A percentile compares a stretch with the other conserved stretches of the same genome.
phyloP scores from a whole-genome alignment of 768 basidiomycete genomes.

The Leccinellum albellum region DNA sequence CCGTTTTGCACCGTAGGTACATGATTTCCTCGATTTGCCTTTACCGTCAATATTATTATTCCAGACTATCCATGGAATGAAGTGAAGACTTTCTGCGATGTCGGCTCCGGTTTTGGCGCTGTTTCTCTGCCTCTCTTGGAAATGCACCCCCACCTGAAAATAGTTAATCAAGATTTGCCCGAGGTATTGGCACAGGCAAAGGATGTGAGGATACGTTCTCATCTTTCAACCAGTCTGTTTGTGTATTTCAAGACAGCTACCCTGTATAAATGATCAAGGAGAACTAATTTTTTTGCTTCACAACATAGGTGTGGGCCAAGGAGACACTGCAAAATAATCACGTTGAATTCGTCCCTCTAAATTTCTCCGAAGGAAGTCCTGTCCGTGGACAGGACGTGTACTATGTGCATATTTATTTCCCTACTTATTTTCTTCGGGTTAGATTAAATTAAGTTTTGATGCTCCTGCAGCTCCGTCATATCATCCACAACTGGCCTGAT shows the following conservation, averaged over 20 bases:
- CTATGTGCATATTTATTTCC: not conserved
- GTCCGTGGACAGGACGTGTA: not conserved
- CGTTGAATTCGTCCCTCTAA: not conserved
- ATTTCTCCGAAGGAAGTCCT: not conserved
- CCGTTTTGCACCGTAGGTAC: slow-evolving; percentile 22
- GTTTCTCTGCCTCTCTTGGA: slow-evolving; percentile 25
- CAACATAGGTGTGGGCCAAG: not conserved
- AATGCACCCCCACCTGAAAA: slow-evolving; percentile 24
- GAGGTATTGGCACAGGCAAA: slow-evolving; percentile 21
- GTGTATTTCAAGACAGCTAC: not conserved
- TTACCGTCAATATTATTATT: not conserved
- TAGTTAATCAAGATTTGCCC: slow-evolving; percentile 28
- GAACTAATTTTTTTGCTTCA: not conserved
- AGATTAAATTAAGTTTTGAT: not conserved
- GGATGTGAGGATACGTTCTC: slow-evolving; percentile 7
- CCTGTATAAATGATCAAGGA: not conserved
- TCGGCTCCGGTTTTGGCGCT: slow-evolving; percentile 28
- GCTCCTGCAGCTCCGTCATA: slow-evolving; percentile 20
- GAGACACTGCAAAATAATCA: not conserved
- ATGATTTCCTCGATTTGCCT: not conserved
- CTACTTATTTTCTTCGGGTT: not conserved
- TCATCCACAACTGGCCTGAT: slow-evolving; percentile 37
- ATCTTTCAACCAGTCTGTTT: not conserved
- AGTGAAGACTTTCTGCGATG: slow-evolving; percentile 25
- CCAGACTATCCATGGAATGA: slow-evolving; percentile 26